Evolutionary conservation across 2,329 filamentous ascomycete species (phyloP).

Genomic region (Xylaria arbuscula): DNA sequence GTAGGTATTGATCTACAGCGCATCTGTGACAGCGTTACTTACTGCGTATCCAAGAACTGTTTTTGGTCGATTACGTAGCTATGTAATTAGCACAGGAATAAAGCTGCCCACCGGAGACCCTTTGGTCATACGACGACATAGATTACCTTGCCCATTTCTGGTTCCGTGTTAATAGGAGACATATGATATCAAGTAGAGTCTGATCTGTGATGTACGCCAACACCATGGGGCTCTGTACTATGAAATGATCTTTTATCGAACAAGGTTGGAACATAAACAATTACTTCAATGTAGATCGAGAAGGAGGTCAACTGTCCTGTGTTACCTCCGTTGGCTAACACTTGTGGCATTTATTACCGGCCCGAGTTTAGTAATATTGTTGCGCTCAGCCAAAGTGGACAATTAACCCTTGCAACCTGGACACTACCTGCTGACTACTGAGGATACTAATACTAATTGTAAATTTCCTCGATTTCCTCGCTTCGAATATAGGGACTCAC

Average conservation of each 20-base stretch:
- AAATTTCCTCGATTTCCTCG: no score
- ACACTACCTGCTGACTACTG: no score
- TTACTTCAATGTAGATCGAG: no score
- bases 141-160: neutral
- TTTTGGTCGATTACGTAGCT: neutral
- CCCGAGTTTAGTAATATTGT: neutral
- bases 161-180: neutral
- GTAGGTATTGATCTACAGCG: neutral
- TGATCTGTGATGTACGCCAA: neutral
- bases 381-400: neutral
- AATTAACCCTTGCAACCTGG: no score
- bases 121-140: conserved; percentile 4
- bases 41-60: neutral
- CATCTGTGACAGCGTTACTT: neutral
- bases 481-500: no score
- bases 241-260: neutral
- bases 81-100: neutral
- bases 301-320: neutral
- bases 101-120: neutral
- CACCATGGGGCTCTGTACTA: neutral
- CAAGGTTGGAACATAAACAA: neutral
- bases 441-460: no score
- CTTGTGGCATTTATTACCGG: neutral
- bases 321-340: neutral
- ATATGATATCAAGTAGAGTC: neutral